Evolutionary conservation across 2,329 filamentous ascomycete genomes (phyloP).

Genomic region (Teratosphaeria gauchensis): DNA sequence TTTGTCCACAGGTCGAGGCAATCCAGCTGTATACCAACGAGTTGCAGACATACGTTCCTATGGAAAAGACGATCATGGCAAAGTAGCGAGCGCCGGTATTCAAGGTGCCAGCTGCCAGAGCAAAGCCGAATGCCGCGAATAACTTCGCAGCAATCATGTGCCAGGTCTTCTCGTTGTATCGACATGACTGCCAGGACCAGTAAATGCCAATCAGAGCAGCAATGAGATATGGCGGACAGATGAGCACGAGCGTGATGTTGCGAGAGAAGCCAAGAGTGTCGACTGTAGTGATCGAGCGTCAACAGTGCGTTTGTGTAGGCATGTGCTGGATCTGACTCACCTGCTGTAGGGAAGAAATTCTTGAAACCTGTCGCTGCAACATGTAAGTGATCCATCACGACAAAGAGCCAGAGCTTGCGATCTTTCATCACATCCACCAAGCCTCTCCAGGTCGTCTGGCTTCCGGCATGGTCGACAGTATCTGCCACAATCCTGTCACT

Average conservation of each 20-base stretch:
- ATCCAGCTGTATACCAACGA: constrained; percentile 52
- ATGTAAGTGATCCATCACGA: constrained; percentile 48
- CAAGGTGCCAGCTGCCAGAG: constrained; percentile 27
- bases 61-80: constrained; percentile 25
- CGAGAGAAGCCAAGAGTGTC: constrained; percentile 39
- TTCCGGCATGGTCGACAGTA: not conserved
- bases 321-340: not conserved
- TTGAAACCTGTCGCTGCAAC: constrained; percentile 44
- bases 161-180: constrained; percentile 32
- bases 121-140: constrained; percentile 28
- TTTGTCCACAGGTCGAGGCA: constrained; percentile 40
- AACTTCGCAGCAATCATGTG: constrained; percentile 30
- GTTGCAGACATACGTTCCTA: constrained; percentile 46
- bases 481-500: constrained; percentile 33
- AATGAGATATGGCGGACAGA: constrained; percentile 29
- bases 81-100: constrained; percentile 27
- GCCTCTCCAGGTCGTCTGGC: constrained; percentile 31
- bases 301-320: not conserved
- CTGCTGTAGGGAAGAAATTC: constrained; percentile 30
- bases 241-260: constrained; percentile 44
- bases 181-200: constrained; percentile 27
- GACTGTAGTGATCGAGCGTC: constrained; percentile 29
- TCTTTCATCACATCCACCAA: constrained; percentile 42
- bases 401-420: constrained; percentile 44
- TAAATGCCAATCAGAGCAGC: constrained; percentile 22